Evolutionary conservation across 768 basidiomycete genomes (phyloP).

Genomic region (Boletellus sp.): DNA sequence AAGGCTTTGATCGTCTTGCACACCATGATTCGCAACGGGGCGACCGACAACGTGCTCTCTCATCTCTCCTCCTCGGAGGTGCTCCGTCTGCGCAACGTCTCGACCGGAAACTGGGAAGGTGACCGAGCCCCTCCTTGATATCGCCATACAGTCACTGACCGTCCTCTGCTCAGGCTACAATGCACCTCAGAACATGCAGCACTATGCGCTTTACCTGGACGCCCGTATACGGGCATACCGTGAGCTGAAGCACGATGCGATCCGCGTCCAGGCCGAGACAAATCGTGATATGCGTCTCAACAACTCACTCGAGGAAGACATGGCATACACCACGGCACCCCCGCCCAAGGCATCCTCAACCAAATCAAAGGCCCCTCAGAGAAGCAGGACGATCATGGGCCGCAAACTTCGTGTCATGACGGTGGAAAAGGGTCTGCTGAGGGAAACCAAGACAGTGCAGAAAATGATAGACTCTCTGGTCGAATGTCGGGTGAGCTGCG

Average conservation of each 20-base stretch:
- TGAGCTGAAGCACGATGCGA: conserved; percentile 90
- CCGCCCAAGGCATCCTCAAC: conserved; percentile 30
- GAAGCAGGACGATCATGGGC: conserved; percentile 78
- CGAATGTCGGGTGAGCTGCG: conserved; percentile 72
- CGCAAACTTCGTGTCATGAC: conserved; percentile 86
- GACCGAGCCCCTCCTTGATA: conserved; percentile 12
- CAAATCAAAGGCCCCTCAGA: conserved; percentile 37
- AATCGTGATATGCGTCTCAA: conserved; percentile 77
- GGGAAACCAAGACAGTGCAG: conserved; percentile 91
- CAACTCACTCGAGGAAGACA: conserved; percentile 63
- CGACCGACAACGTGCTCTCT: conserved; percentile 86
- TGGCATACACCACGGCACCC: conserved; percentile 29
- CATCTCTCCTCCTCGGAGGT: conserved; percentile 81
- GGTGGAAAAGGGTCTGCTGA: conserved; percentile 91
- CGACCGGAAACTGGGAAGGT: conserved; percentile 88
- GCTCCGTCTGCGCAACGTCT: conserved; percentile 77
- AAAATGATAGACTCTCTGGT: conserved; percentile 83
- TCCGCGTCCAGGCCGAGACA: conserved; percentile 88
- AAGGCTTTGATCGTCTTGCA: conserved; percentile 95
- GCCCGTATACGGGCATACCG: conserved; percentile 82
- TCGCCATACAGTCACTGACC: not conserved
- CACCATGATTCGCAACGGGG: conserved; percentile 95
- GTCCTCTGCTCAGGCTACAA: conserved; percentile 58
- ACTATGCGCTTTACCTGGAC: conserved; percentile 88
- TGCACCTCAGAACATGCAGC: conserved; percentile 79